Percentiles rank a stretch among this genome's conserved stretches.
These are phyloP conservation scores for Aquilaria sinensis DNA, from an alignment of 345 rosid species.

Conservation along the genomic window DNA sequence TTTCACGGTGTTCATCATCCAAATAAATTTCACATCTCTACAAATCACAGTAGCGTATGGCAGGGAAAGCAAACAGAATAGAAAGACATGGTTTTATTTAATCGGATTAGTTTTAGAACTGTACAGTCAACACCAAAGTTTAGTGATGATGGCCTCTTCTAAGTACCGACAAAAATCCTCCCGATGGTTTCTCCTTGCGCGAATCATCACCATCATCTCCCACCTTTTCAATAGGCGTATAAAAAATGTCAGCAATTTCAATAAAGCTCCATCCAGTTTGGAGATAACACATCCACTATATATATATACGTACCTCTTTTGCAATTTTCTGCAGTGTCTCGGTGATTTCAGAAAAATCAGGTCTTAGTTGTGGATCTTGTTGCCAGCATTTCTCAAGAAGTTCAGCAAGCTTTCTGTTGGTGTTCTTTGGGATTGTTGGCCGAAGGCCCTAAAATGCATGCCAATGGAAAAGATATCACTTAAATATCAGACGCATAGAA, in stretches of 20 bases:
- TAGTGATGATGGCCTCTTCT: slow-evolving; percentile 63
- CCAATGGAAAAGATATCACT: slow-evolving; percentile 1
- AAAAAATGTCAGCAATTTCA: too few relatives aligned
- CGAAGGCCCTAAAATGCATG: slow-evolving; percentile 51
- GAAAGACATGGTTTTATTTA: neutral
- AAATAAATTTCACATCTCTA: too few relatives aligned
- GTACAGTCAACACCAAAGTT: slow-evolving; percentile 15
- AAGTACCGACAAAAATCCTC: slow-evolving; percentile 80
- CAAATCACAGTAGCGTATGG: too few relatives aligned
- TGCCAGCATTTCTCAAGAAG: slow-evolving; percentile 82
- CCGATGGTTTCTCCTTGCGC: slow-evolving; percentile 59
- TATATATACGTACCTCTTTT: slow-evolving; percentile 50
- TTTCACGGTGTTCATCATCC: too few relatives aligned
- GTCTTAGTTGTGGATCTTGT: slow-evolving; percentile 80
- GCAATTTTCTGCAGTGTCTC: slow-evolving; percentile 59
- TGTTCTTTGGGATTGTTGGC: slow-evolving; percentile 71
- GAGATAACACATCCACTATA: neutral
- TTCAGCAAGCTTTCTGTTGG: slow-evolving; percentile 55
- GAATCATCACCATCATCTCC: slow-evolving; percentile 63
- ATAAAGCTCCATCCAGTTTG: too few relatives aligned
- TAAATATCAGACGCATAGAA: neutral
- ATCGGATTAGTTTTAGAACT: slow-evolving; percentile 13
- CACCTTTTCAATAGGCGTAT: slow-evolving; percentile 36
- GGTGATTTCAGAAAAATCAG: slow-evolving; percentile 76
- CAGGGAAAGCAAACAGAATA: neutral